Evolutionary conservation across 2,329 filamentous ascomycete genomes (phyloP), one percentile per base, ranked within the genome.

Genomic region (Neopestalotiopsis sp.): DNA sequence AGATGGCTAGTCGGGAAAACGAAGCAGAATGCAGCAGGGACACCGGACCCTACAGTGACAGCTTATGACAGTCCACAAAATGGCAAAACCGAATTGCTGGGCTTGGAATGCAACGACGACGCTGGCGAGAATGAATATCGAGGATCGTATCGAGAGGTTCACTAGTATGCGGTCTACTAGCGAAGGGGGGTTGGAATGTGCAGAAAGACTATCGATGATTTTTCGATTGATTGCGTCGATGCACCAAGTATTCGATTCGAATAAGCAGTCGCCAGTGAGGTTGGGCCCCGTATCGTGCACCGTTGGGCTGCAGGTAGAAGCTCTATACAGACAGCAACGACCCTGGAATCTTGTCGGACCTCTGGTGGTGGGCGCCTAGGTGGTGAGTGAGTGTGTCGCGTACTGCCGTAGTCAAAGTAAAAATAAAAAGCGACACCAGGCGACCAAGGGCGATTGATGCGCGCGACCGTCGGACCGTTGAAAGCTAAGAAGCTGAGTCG

Each of bases 11-110:
- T 45, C 63, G 63, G 63, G n/a, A 34, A 49, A 69, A 67, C 70
- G 69, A 72, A 73, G 71, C 66, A 72, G 62, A 71, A 66, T 56
- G 24, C 34, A 66, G 67, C 72, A 65, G 64, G 58, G 59, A 60
- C 64, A 69, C 71, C 70, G 72, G 72, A 71, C 61, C 71, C 70
- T 69, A 67, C 70, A 67, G 67, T 62, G 32, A 38, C 59, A 69
- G 72, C 68, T 72, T 32, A 32, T 62, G 59, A 14, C 57, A 17
- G 28, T 28, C 57, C n/a, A 59, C 20, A 45, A 52, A 49, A 52
- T 49, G 38, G 24, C 17, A 30, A 66, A 57, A 72, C 64, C 62
- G 67, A 56, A 32, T 17, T 20, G 30, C 49, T 66, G 69, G 13
- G 24, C 34, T 28, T 64, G 61, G 38, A 52, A 64, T 64, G 61